Evolutionary conservation across 2,329 filamentous ascomycete species (phyloP).

Genomic region (Fusarium sp.): DNA sequence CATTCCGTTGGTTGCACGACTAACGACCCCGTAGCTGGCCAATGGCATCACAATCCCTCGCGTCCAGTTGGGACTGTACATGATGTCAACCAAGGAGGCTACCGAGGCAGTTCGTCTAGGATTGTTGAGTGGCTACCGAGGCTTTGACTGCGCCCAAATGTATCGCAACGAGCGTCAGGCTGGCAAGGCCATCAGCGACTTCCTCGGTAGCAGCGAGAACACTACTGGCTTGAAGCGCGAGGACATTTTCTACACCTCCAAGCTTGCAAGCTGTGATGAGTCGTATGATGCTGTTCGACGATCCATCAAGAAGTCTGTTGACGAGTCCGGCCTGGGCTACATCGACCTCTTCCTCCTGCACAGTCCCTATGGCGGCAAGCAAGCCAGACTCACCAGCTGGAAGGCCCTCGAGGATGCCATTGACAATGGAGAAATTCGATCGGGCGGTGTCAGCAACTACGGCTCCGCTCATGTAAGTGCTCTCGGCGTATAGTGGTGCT

Average conservation of each 20-base stretch:
- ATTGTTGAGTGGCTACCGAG: constrained; percentile 65
- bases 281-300: constrained; percentile 75
- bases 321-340: constrained; percentile 76
- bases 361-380: constrained; percentile 79
- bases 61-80: constrained; percentile 80
- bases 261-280: constrained; percentile 74
- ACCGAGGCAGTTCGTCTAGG: constrained; percentile 67
- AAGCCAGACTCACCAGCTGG: constrained; percentile 79
- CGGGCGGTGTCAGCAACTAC: constrained; percentile 83
- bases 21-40: constrained; percentile 59
- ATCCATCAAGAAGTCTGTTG: constrained; percentile 74
- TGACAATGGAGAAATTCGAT: constrained; percentile 75
- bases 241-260: constrained; percentile 84
- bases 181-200: constrained; percentile 72
- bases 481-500: not conserved
- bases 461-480: constrained; percentile 76
- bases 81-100: constrained; percentile 73
- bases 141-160: constrained; percentile 66
- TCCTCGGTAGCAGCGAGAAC: constrained; percentile 62
- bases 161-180: constrained; percentile 78
- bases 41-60: constrained; percentile 77
- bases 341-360: constrained; percentile 85
- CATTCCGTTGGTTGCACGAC: not conserved
- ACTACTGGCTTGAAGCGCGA: constrained; percentile 67
- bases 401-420: constrained; percentile 82